phyloP scores from a whole-genome alignment of 140 eudicot genomes.

The Ambrosia hybrid region DNA sequence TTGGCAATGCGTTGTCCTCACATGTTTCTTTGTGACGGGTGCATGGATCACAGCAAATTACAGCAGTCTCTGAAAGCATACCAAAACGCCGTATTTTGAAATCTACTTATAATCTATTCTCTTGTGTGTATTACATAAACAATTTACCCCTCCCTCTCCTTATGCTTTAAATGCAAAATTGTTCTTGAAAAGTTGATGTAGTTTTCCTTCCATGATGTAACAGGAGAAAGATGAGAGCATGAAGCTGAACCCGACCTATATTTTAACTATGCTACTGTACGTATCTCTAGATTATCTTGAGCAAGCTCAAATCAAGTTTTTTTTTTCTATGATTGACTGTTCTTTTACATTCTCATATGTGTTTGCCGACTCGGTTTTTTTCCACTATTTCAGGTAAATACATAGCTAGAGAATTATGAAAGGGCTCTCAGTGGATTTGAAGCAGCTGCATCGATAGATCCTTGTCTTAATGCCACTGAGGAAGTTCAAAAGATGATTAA shows the following conservation, averaged over 20 bases:
- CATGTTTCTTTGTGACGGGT: constrained; percentile 88
- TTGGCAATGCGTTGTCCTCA: constrained; percentile 95
- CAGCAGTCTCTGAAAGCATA: constrained; percentile 85
- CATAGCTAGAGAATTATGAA: constrained; percentile 88
- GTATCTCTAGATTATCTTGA: constrained; percentile 11
- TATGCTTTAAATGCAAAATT: constrained; percentile 1
- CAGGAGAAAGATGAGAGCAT: constrained; percentile 96
- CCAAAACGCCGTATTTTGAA: constrained; percentile 77
- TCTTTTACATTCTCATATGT: not conserved
- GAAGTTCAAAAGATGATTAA: constrained; percentile 75
- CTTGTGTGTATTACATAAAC: not conserved
- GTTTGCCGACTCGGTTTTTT: not conserved
- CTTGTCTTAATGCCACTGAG: constrained; percentile 73
- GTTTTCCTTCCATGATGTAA: constrained; percentile 27
- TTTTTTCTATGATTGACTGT: constrained; percentile 3
- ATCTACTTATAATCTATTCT: not conserved
- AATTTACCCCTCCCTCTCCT: not conserved
- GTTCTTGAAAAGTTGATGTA: constrained; percentile 19
- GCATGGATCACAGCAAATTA: constrained; percentile 84
- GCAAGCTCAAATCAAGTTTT: not conserved
- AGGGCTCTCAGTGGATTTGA: constrained; percentile 98
- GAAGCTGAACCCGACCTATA: constrained; percentile 90
- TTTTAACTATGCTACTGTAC: constrained; percentile 87
- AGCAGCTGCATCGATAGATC: constrained; percentile 89
- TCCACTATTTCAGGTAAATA: constrained; percentile 55